These are phyloP conservation scores for Aureobasidium sp. DNA, from an alignment of 2,329 filamentous ascomycete genomes.

Conservation along the genomic window DNA sequence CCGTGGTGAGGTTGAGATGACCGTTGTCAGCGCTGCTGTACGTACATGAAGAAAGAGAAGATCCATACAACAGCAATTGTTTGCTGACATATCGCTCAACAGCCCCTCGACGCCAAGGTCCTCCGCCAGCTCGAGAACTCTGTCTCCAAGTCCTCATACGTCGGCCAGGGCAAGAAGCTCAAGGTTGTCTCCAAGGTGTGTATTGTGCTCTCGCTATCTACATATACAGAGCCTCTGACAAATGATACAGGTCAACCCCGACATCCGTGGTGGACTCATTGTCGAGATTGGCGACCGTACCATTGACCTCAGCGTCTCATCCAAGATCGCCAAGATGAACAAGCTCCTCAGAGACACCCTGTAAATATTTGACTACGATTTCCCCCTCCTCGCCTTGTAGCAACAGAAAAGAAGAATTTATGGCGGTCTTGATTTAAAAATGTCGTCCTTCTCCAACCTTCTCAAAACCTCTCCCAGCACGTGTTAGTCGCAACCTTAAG, in stretches of 20 bases:
- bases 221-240: conserved; percentile 16
- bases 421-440: conserved; percentile 7
- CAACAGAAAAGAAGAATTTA: conserved; percentile 16
- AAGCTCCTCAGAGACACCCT: conserved; percentile 94
- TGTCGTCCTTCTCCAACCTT: neutral
- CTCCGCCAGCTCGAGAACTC: conserved; percentile 79
- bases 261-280: conserved; percentile 86
- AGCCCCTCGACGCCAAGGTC: conserved; percentile 83
- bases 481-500: neutral
- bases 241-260: conserved; percentile 68
- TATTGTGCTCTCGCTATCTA: conserved; percentile 15
- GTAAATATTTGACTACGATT: conserved; percentile 55
- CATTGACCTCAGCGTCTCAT: conserved; percentile 92
- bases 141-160: conserved; percentile 81
- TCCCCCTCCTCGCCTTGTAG: conserved; percentile 12
- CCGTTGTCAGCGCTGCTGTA: conserved; percentile 84
- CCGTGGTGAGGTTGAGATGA: conserved; percentile 87
- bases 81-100: conserved; percentile 20
- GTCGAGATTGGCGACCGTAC: conserved; percentile 97
- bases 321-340: conserved; percentile 97
- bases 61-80: neutral
- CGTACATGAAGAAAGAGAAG: conserved; percentile 27
- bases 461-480: neutral
- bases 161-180: conserved; percentile 90
- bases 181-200: conserved; percentile 86